A percentile compares a stretch with the other conserved stretches of the same genome.
These are phyloP conservation scores for Eucalyptus marginata DNA, from an alignment of 345 rosid genomes.

Conservation along the genomic window DNA sequence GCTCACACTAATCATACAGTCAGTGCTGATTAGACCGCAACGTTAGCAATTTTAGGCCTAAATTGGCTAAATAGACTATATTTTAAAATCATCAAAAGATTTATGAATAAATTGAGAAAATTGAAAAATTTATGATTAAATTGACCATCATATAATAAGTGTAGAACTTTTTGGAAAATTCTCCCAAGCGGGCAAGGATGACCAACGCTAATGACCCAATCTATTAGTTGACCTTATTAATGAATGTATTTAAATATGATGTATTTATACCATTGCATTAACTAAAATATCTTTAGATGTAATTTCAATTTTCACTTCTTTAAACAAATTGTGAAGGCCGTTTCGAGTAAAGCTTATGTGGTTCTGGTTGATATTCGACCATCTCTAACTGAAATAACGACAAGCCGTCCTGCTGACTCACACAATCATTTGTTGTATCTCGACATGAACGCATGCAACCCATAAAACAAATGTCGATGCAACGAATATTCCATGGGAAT, in stretches of 20 bases:
- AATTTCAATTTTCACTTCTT: too few species aligned
- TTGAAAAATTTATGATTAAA: fast-evolving
- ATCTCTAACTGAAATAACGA: background rate
- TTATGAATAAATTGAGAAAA: background rate
- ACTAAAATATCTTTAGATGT: background rate
- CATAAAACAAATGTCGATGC: background rate
- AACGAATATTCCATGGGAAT: background rate
- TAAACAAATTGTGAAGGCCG: background rate
- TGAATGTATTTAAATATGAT: background rate
- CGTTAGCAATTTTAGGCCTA: fast-evolving
- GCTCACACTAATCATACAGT: background rate
- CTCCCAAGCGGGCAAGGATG: fast-evolving
- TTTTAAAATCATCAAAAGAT: fast-evolving
- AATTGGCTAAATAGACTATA: background rate
- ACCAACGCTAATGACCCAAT: background rate
- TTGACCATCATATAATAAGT: fast-evolving
- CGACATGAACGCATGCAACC: background rate
- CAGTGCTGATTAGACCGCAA: fast-evolving
- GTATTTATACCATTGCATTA: too few species aligned
- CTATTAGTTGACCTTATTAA: background rate
- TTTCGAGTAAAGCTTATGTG: background rate
- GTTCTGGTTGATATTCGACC: background rate
- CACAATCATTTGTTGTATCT: background rate
- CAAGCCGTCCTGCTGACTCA: background rate
- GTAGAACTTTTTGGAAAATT: background rate